phyloP scores from a whole-genome alignment of 768 basidiomycete genomes.

The Phlebiopsis flavidoalba region DNA sequence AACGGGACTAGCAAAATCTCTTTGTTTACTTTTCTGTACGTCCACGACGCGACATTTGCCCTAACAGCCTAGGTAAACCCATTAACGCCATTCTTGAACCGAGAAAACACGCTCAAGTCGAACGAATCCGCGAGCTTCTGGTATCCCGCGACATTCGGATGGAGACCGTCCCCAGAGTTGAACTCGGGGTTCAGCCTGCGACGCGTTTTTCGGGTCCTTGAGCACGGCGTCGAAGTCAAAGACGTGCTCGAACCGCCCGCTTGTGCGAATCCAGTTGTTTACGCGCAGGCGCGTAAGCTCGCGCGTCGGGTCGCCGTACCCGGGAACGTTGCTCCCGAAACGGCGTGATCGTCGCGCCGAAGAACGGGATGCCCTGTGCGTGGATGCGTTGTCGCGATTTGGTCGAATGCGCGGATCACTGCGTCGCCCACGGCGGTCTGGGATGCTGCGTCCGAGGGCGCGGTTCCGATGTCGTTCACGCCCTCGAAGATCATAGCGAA shows the following conservation, averaged over 20 bases:
- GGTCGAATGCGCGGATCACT: constrained; percentile 40
- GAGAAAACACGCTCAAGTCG: constrained; percentile 32
- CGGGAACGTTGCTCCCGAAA: constrained; percentile 33
- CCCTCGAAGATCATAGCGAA: constrained; percentile 50
- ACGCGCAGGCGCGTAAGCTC: constrained; percentile 38
- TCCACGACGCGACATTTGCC: too few species aligned
- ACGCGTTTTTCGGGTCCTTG: constrained; percentile 32
- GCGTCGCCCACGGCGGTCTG: constrained; percentile 35
- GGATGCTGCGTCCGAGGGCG: constrained; percentile 26
- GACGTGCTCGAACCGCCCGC: constrained; percentile 36
- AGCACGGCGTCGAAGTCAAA: constrained; percentile 43
- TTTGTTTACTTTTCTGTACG: too few species aligned
- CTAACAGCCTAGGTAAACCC: background rate
- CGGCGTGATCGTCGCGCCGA: constrained; percentile 48
- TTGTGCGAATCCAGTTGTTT: constrained; percentile 38
- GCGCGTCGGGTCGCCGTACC: constrained; percentile 34
- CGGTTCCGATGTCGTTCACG: constrained; percentile 48
- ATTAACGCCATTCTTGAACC: background rate
- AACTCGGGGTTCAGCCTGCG: constrained; percentile 32
- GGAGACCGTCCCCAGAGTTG: constrained; percentile 43
- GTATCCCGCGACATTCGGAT: constrained; percentile 44
- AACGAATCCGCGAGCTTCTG: constrained; percentile 37
- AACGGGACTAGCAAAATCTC: too few species aligned
- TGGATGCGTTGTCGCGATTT: constrained; percentile 40
- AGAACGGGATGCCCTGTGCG: constrained; percentile 37